Evolutionary conservation across 140 eudicot species (phyloP).

Genomic region (Stevia rebaudiana): DNA sequence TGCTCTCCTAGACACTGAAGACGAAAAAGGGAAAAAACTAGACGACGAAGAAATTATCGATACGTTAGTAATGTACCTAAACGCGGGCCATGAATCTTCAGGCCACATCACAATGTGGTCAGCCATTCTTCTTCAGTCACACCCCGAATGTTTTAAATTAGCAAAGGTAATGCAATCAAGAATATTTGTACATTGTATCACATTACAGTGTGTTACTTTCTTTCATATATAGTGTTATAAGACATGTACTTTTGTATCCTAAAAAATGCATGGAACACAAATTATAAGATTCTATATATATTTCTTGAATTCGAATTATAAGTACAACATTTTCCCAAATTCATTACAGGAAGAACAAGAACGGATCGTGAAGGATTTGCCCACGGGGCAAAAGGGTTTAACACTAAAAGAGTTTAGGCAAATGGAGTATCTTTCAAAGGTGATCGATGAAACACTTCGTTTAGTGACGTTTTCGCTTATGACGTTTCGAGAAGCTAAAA

Average conservation of each 20-base stretch:
- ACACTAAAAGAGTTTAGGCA: conserved; percentile 59
- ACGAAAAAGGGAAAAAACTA: conserved; percentile 67
- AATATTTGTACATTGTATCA: too few species aligned
- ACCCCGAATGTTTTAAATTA: conserved; percentile 46
- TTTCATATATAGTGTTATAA: too few species aligned
- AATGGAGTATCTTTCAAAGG: conserved; percentile 77
- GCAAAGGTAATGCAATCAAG: conserved; percentile 54
- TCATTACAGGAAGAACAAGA: conserved; percentile 66
- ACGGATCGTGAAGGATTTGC: conserved; percentile 47
- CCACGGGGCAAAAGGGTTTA: conserved; percentile 50
- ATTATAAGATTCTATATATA: not conserved
- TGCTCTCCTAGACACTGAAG: conserved; percentile 52
- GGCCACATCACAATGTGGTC: conserved; percentile 90
- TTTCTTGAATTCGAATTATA: not conserved
- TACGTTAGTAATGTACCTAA: conserved; percentile 76
- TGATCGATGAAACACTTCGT: conserved; percentile 83
- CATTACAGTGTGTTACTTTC: too few species aligned
- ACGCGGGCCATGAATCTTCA: conserved; percentile 94
- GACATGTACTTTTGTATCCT: not conserved
- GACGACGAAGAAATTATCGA: conserved; percentile 88
- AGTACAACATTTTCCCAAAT: not conserved
- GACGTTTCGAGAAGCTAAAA: conserved; percentile 70
- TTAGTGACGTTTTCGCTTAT: conserved; percentile 53
- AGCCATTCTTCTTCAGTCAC: conserved; percentile 42
- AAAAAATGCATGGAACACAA: not conserved